Base-by-base conservation (phyloP, 306 rosid species). In the Comarum palustre region DNA sequence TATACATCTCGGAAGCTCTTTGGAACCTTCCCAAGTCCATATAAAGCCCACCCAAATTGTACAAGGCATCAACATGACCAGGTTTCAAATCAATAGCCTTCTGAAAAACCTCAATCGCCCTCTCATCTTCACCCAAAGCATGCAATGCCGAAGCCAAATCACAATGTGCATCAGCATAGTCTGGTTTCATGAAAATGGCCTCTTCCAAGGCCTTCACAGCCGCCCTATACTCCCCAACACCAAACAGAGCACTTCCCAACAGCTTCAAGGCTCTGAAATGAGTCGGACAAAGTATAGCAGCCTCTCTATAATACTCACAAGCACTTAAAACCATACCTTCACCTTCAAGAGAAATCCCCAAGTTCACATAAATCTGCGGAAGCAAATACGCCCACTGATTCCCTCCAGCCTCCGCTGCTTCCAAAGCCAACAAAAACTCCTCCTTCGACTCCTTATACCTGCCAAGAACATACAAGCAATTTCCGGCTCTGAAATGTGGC, bases 311-410 rank as follows among this genome's bases (percentile, higher is more conserved):
- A 79, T 95, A 95, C 86, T 95, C 99, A 78, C 99, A 91, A 46
- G 99, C 97, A 81, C 99, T 95, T 83, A 95, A 86, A 75, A 95
- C 96, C 99, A 95, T 91, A 78, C 99, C 99, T 84, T 95, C 99
- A 13, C 97, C 96, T 90, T 95, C 99, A 55, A 95, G 89, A 0
- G 99, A 84, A 71, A 95, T 95, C 46, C 99, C 99, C 4, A 95
- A 93, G 59, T 95, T 95, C 48, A 91, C 99, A 76, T 91, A 95
- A 75, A 95, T 95, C 78, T 95, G 99, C 0, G 99, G 97, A 61
- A 91, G 88, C 93, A 95, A 65, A 81, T 95, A 91, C n/a, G 90
- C 89, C 99, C 99, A 95, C 57, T 95, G 99, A 74, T 86, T 95
- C 34, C 99, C 99, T 15, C 97, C 99, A 0, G 87, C 84, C 88